A percentile compares a stretch with the other conserved stretches of the same genome.
phyloP scores from a whole-genome alignment of 495 filamentous ascomycete genomes.

The Aspergillus hancockii region DNA sequence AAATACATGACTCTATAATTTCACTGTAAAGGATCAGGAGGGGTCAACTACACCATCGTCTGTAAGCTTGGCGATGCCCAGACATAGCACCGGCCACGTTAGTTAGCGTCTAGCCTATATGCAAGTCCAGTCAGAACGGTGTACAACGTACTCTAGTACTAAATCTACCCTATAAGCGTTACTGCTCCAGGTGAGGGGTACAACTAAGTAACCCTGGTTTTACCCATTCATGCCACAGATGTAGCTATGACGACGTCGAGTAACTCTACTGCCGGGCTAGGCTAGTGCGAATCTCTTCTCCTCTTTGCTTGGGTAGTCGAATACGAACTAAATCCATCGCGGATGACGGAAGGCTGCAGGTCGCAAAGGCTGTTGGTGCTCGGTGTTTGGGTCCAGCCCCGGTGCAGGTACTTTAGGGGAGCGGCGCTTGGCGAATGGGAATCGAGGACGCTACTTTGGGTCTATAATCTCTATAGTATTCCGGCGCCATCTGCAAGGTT shows the following conservation, averaged over 20 bases:
- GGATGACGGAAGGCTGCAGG: slow-evolving; percentile 15
- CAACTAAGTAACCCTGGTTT: too few relatives aligned
- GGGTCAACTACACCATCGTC: background rate
- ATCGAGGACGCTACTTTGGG: background rate
- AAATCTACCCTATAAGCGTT: background rate
- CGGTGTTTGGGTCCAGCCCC: background rate
- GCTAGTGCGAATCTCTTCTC: background rate
- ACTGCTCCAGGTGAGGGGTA: background rate
- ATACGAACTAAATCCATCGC: slow-evolving; percentile 2
- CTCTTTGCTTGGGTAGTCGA: background rate
- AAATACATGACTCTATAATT: background rate
- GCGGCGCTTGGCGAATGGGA: background rate
- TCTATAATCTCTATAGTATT: background rate
- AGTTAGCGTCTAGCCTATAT: slow-evolving; percentile 1
- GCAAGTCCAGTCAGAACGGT: background rate
- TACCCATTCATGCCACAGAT: background rate
- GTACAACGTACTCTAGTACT: background rate
- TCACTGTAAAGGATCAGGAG: background rate
- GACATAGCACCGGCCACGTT: background rate
- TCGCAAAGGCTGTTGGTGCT: background rate
- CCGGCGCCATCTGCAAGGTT: background rate
- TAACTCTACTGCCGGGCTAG: background rate
- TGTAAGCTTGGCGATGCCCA: background rate
- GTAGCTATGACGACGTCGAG: background rate
- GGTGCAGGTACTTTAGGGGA: background rate